Conservation (phyloP, 2,329 filamentous ascomycete species). For the Cyphellophora europaea region DNA sequence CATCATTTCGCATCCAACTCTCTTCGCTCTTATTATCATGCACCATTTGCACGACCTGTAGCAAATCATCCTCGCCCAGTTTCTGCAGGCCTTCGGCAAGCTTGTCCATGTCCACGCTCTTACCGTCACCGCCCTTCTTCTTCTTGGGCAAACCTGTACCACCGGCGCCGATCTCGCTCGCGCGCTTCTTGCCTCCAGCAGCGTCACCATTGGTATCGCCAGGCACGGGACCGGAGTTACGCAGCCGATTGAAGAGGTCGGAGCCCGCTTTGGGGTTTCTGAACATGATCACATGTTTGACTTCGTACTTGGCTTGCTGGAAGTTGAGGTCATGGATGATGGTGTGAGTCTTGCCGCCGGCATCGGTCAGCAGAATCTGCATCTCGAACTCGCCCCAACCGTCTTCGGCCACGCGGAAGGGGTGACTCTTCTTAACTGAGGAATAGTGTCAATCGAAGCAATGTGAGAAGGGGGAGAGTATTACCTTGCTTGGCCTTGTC, state of each 20-base stretch:
- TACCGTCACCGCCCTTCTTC: conserved; percentile 59
- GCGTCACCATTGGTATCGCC: conserved; percentile 52
- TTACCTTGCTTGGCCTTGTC: conserved; percentile 71
- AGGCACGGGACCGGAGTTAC: conserved; percentile 77
- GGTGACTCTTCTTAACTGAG: conserved; percentile 68
- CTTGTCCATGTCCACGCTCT: conserved; percentile 81
- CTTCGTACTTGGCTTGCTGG: conserved; percentile 68
- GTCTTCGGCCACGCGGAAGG: conserved; percentile 84
- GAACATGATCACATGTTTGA: conserved; percentile 71
- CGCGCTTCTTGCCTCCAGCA: conserved; percentile 54
- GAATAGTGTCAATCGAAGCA: background rate
- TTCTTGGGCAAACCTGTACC: conserved; percentile 61
- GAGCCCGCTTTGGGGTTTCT: conserved; percentile 71
- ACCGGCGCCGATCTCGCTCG: conserved; percentile 28
- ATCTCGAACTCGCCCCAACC: conserved; percentile 99
- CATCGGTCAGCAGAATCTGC: conserved; percentile 67
- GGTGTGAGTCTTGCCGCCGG: conserved; percentile 73
- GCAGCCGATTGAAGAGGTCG: conserved; percentile 66
- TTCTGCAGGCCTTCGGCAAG: conserved; percentile 84
- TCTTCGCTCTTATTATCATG: conserved; percentile 93
- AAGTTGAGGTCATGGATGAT: conserved; percentile 92
- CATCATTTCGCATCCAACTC: conserved; percentile 94
- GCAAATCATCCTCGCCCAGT: conserved; percentile 82
- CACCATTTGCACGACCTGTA: conserved; percentile 94
- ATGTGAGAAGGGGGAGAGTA: conserved; percentile 22